These are phyloP conservation scores for Neopestalotiopsis sp. DNA, from an alignment of 2,329 filamentous ascomycete genomes.

Conservation along the genomic window DNA sequence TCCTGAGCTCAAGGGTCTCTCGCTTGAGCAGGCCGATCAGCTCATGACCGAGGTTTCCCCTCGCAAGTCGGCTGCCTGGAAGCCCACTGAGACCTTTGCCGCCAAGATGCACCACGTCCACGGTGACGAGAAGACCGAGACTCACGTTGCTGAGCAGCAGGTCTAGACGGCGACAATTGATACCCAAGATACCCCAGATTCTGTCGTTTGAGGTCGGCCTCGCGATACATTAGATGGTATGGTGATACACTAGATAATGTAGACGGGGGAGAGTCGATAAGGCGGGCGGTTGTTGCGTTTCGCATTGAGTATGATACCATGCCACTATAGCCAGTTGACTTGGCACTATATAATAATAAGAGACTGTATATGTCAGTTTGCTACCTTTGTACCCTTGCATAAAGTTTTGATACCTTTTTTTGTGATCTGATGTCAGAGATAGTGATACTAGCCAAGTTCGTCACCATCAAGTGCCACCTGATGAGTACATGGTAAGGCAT, in stretches of 20 bases:
- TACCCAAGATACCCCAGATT: slow-evolving; percentile 11
- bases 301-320: slow-evolving; percentile 9
- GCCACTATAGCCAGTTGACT: neutral
- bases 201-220: neutral
- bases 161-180: slow-evolving; percentile 23
- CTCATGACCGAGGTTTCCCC: slow-evolving; percentile 57
- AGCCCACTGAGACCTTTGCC: slow-evolving; percentile 40
- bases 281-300: slow-evolving; percentile 1
- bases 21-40: slow-evolving; percentile 76
- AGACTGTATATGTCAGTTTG: neutral
- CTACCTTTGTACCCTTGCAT: neutral
- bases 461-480: neutral
- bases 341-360: slow-evolving; percentile 1
- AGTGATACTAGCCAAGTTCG: too few relatives aligned
- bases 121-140: slow-evolving; percentile 26
- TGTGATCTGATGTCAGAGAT: neutral
- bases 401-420: neutral
- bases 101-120: slow-evolving; percentile 35
- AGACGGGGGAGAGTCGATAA: neutral
- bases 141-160: slow-evolving; percentile 34
- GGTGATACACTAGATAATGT: slow-evolving; percentile 13
- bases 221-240: slow-evolving; percentile 11
- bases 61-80: slow-evolving; percentile 40
- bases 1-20: slow-evolving; percentile 78
- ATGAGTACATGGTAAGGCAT: too few relatives aligned